Conservation (phyloP, 1,139 yeast species). For the Kodamaea arcana region DNA sequence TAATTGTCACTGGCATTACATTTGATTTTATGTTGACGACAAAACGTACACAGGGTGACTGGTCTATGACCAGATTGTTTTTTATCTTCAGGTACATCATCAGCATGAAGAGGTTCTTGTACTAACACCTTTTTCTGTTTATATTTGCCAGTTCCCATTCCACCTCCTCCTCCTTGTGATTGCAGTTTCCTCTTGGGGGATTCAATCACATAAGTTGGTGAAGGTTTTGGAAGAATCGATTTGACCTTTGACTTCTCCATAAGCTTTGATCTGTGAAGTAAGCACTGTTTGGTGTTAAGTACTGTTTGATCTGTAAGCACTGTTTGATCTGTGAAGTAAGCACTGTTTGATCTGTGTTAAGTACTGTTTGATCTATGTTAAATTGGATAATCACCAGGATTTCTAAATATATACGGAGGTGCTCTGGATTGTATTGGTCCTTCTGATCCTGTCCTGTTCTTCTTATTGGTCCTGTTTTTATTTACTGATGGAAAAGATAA, state of each 20-base stretch:
- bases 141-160: no score
- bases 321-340: no score
- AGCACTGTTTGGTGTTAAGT: no score
- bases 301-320: no score
- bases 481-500: constrained; percentile 34
- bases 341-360: no score
- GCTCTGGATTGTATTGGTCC: no score
- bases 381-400: no score
- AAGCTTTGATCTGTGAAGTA: no score
- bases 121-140: constrained; percentile 9
- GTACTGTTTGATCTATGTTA: no score
- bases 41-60: constrained; percentile 88
- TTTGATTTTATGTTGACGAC: constrained; percentile 90
- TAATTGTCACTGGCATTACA: constrained; percentile 86
- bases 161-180: constrained; percentile 10
- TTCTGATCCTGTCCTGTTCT: no score
- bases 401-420: no score
- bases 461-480: neutral
- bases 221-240: constrained; percentile 33
- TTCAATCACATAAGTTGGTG: constrained; percentile 9
- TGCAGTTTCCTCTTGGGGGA: constrained; percentile 9
- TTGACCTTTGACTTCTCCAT: constrained; percentile 41
- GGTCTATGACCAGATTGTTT: constrained; percentile 63
- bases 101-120: constrained; percentile 3
- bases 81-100: constrained; percentile 3